Percentiles rank a stretch among this genome's conserved stretches.
Evolutionary conservation across 352 stramenopile genomes (phyloP).

Genomic region (Pythium monospermum): DNA sequence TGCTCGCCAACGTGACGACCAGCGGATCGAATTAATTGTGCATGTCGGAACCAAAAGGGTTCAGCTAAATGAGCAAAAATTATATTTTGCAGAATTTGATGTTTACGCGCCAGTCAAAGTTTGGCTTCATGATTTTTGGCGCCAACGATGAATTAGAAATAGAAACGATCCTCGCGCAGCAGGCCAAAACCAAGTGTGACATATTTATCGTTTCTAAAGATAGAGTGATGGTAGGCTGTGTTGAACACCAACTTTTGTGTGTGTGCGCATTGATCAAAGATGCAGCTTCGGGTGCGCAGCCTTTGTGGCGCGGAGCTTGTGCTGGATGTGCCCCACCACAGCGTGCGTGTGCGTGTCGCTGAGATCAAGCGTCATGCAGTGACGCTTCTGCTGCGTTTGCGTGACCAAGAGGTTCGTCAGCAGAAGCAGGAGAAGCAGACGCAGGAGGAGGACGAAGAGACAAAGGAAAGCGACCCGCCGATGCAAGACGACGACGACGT

Average conservation of each 20-base stretch:
- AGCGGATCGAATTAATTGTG: conserved; percentile 5
- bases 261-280: background rate
- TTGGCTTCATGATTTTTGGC: too few relatives aligned
- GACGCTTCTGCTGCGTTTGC: conserved; percentile 7
- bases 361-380: conserved; percentile 36
- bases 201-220: too few relatives aligned
- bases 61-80: too few relatives aligned
- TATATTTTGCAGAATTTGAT: too few relatives aligned
- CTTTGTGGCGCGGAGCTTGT: conserved; percentile 50
- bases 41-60: background rate
- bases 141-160: too few relatives aligned
- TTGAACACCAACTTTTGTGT: too few relatives aligned
- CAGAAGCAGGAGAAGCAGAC: too few relatives aligned
- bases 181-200: too few relatives aligned
- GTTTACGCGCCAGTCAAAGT: too few relatives aligned
- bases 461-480: conserved; percentile 2
- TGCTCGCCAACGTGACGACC: conserved; percentile 44
- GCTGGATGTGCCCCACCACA: conserved; percentile 37
- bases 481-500: too few relatives aligned
- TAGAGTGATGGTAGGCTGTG: too few relatives aligned
- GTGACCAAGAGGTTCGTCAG: background rate
- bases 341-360: conserved; percentile 35
- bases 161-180: too few relatives aligned
- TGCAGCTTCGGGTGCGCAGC: conserved; percentile 43
- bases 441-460: conserved; percentile 1